A percentile compares a stretch with the other conserved stretches of the same genome.
Conservation (phyloP, 345 rosid genomes). For the Eutrema yunnanense region DNA sequence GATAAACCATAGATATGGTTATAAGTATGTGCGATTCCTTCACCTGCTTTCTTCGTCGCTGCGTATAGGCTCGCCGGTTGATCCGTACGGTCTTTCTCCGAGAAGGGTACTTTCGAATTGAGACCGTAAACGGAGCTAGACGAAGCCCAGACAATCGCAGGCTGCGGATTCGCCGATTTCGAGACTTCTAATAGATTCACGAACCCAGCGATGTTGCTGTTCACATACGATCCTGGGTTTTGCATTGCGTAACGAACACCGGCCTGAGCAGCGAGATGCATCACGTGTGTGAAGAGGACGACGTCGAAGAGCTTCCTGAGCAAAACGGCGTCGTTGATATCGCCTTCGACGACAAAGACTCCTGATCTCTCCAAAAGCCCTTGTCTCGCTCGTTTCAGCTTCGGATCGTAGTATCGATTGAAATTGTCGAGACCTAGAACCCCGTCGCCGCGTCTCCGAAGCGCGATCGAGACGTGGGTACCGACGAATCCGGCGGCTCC, state of each 20-base stretch:
- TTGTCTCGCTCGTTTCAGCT: conserved; percentile 56
- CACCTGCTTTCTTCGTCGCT: conserved; percentile 70
- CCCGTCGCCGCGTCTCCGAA: conserved; percentile 66
- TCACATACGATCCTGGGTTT: conserved; percentile 57
- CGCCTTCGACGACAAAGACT: conserved; percentile 57
- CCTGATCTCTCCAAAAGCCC: conserved; percentile 42
- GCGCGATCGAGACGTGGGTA: conserved; percentile 48
- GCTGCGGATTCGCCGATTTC: conserved; percentile 54
- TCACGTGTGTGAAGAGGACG: conserved; percentile 51
- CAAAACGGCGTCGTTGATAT: conserved; percentile 46
- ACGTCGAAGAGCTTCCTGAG: conserved; percentile 48
- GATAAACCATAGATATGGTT: conserved; percentile 71
- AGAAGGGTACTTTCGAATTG: conserved; percentile 61
- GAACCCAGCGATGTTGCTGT: conserved; percentile 61
- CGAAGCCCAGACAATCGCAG: conserved; percentile 66
- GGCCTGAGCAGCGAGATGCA: conserved; percentile 68
- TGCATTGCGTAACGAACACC: conserved; percentile 68
- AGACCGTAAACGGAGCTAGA: conserved; percentile 67
- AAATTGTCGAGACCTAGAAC: conserved; percentile 73
- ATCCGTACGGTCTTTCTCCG: conserved; percentile 57
- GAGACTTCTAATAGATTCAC: conserved; percentile 53
- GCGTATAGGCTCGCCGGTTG: conserved; percentile 63
- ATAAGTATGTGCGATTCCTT: conserved; percentile 60
- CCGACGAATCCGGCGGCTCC: conserved; percentile 89
- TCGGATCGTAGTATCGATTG: conserved; percentile 53